phyloP scores from a whole-genome alignment of 306 rosid species.

The Sindora glabra region DNA sequence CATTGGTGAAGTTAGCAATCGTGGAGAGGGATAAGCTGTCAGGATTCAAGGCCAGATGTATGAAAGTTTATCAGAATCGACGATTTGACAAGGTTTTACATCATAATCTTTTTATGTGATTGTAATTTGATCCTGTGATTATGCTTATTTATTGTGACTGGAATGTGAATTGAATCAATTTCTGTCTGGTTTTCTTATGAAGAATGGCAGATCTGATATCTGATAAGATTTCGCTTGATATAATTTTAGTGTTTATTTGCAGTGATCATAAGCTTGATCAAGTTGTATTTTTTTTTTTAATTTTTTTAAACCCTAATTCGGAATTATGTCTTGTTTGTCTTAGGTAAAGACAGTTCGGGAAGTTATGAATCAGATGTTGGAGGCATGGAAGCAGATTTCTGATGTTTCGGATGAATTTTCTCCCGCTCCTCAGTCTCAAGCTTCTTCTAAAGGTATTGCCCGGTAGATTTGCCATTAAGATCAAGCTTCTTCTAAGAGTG shows the following conservation, averaged over 20 bases:
- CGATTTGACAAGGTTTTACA: conserved; percentile 70
- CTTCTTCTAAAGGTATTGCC: conserved; percentile 67
- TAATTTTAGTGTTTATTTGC: too few relatives aligned
- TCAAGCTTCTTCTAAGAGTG: too few relatives aligned
- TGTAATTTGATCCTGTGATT: neutral
- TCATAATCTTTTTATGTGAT: neutral
- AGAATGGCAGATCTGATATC: too few relatives aligned
- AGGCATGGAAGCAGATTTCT: conserved; percentile 86
- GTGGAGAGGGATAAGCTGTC: conserved; percentile 51
- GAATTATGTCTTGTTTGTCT: conserved; percentile 10
- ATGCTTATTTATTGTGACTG: conserved; percentile 9
- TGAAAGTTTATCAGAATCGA: conserved; percentile 64
- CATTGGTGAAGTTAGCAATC: conserved; percentile 52
- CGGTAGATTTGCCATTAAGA: neutral
- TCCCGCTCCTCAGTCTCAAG: conserved; percentile 52
- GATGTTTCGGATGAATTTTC: conserved; percentile 69
- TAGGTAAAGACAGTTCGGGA: conserved; percentile 86
- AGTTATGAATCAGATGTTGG: conserved; percentile 86
- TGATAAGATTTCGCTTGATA: too few relatives aligned
- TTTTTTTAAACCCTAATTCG: too few relatives aligned
- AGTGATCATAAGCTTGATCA: too few relatives aligned
- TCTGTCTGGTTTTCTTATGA: too few relatives aligned
- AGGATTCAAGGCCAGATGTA: conserved; percentile 60
- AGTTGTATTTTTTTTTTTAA: too few relatives aligned
- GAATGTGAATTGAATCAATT: conserved; percentile 9